phyloP scores from a whole-genome alignment of 495 filamentous ascomycete genomes.

The Lophiostoma macrostomum region DNA sequence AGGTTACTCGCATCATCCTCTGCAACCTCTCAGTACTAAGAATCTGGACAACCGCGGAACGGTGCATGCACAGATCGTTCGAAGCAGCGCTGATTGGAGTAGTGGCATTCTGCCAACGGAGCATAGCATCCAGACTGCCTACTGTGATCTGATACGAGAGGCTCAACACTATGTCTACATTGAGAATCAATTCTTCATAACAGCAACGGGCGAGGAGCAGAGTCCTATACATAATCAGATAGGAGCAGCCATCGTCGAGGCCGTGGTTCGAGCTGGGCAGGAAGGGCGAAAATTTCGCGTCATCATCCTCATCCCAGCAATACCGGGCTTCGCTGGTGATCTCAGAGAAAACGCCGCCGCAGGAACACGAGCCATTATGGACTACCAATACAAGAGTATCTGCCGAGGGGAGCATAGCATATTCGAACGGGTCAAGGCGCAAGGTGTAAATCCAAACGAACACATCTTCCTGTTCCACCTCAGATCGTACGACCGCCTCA shows the following conservation, averaged over 20 bases:
- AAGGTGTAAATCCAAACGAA: slow-evolving; percentile 73
- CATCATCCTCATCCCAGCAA: slow-evolving; percentile 83
- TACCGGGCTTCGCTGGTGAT: slow-evolving; percentile 93
- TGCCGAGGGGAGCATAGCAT: slow-evolving; percentile 88
- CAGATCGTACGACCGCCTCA: slow-evolving; percentile 83
- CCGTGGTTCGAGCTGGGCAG: slow-evolving; percentile 73
- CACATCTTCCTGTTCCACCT: slow-evolving; percentile 92
- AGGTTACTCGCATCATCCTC: slow-evolving; percentile 78
- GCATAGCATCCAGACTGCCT: slow-evolving; percentile 90
- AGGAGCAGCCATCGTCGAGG: slow-evolving; percentile 84
- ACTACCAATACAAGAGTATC: slow-evolving; percentile 97
- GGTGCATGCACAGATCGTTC: slow-evolving; percentile 76
- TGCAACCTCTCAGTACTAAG: slow-evolving; percentile 57
- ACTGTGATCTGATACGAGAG: slow-evolving; percentile 75
- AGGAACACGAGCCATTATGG: slow-evolving; percentile 91
- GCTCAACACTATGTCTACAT: slow-evolving; percentile 94
- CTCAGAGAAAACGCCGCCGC: slow-evolving; percentile 74
- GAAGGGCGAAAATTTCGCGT: slow-evolving; percentile 87
- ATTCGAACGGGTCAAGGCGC: slow-evolving; percentile 68
- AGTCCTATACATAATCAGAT: slow-evolving; percentile 81
- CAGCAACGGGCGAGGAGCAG: slow-evolving; percentile 82
- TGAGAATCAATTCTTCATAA: slow-evolving; percentile 94
- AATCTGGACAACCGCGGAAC: slow-evolving; percentile 62
- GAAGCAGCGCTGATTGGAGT: slow-evolving; percentile 92
- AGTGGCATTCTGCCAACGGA: slow-evolving; percentile 79